phyloP scores from a whole-genome alignment of 108 stramenopile genomes.

The Chaetoceros muelleri region DNA sequence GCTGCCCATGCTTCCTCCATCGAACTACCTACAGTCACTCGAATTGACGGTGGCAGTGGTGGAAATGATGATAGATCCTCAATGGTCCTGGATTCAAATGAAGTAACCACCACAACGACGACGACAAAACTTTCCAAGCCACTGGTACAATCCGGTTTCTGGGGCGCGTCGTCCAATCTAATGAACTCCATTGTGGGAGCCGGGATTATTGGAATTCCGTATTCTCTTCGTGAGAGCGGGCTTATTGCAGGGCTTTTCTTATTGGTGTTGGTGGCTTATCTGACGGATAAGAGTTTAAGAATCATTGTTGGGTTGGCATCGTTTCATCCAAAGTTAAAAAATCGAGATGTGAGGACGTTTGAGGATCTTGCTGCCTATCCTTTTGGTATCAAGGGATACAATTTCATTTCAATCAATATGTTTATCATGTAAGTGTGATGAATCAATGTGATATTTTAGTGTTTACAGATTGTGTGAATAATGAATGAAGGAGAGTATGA shows the following conservation, averaged over 20 bases:
- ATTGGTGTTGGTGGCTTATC: conserved; percentile 39
- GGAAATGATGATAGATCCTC: no score
- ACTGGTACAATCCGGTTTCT: conserved; percentile 43
- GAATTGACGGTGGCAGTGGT: no score
- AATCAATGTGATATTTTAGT: background rate
- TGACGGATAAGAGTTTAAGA: conserved; percentile 63
- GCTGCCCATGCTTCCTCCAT: no score
- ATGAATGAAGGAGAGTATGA: no score
- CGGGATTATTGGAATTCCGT: conserved; percentile 83
- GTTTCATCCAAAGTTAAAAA: conserved; percentile 46
- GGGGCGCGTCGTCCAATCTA: conserved; percentile 60
- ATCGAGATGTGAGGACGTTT: conserved; percentile 40
- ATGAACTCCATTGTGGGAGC: conserved; percentile 81
- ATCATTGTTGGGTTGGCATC: conserved; percentile 62
- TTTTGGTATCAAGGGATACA: conserved; percentile 35
- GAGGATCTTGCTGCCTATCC: conserved; percentile 57
- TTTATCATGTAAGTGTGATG: conserved; percentile 25
- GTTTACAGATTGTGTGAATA: background rate
- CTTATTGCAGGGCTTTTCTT: conserved; percentile 48
- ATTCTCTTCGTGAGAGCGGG: conserved; percentile 52
- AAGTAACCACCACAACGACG: no score
- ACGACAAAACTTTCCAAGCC: conserved; percentile 40
- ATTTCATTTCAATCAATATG: conserved; percentile 59
- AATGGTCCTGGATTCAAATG: no score
- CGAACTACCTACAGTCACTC: no score